These are phyloP conservation scores for Thielaviopsis punctulata DNA, from an alignment of 2,329 filamentous ascomycete genomes.

Conservation along the genomic window DNA sequence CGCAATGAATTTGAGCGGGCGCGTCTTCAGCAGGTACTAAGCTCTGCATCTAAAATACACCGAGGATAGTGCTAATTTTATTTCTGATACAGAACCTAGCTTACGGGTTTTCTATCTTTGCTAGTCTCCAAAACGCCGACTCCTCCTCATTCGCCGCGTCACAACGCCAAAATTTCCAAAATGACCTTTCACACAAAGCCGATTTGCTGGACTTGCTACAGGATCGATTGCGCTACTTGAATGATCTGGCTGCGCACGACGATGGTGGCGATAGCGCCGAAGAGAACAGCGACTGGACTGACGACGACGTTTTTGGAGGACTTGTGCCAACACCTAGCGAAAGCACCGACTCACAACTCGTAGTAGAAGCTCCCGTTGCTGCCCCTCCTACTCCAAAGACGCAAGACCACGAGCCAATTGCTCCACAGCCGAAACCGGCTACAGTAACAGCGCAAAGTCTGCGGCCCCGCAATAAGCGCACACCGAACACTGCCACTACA, in stretches of 20 bases:
- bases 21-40: constrained; percentile 5
- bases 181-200: background rate
- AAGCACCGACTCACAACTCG: constrained; percentile 25
- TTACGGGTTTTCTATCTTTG: constrained; percentile 2
- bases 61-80: too few relatives aligned
- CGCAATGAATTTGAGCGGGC: constrained; percentile 10
- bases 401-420: background rate
- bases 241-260: constrained; percentile 14
- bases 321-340: constrained; percentile 38
- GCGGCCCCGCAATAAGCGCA: background rate
- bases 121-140: background rate
- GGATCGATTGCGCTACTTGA: constrained; percentile 1
- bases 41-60: too few relatives aligned
- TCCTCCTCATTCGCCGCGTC: background rate
- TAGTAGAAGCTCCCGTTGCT: constrained; percentile 4
- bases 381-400: background rate
- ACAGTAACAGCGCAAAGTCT: background rate
- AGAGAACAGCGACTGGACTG: constrained; percentile 31
- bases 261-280: constrained; percentile 19
- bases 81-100: constrained; percentile 2
- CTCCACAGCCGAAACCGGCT: background rate
- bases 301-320: constrained; percentile 38
- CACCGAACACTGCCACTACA: constrained; percentile 9
- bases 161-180: background rate
- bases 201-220: constrained; percentile 4